Conservation (phyloP, 345 rosid genomes). For the Salix koriyanagi region DNA sequence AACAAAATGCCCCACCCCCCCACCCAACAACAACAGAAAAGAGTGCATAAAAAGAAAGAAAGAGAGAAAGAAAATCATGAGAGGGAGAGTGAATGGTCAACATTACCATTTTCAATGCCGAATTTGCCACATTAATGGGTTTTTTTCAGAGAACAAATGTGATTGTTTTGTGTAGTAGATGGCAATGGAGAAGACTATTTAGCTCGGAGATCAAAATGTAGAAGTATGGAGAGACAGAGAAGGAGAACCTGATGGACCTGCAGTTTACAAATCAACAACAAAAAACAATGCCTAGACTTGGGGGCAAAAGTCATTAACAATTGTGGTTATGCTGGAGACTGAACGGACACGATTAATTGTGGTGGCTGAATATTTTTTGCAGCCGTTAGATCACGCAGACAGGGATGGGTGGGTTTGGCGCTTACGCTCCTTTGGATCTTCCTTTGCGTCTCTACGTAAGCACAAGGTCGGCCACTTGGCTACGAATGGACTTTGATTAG, state of each 20-base stretch:
- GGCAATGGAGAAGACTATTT: not conserved
- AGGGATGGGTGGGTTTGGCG: constrained; percentile 40
- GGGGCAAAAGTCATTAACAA: constrained; percentile 28
- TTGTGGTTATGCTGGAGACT: constrained; percentile 11
- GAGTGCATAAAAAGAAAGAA: not conserved
- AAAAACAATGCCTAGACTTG: constrained; percentile 27
- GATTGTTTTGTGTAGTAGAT: not conserved
- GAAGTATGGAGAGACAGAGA: not conserved
- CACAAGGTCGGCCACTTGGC: constrained; percentile 26
- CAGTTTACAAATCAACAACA: constrained; percentile 41
- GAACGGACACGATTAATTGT: constrained; percentile 23
- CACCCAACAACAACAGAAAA: not conserved
- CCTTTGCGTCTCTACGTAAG: constrained; percentile 32
- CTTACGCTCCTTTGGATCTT: constrained; percentile 42
- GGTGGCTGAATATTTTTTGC: constrained; percentile 30
- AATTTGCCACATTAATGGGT: constrained; percentile 14
- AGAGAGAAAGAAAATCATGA: not conserved
- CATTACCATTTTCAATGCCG: constrained; percentile 9
- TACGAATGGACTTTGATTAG: constrained; percentile 8
- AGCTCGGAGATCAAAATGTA: not conserved
- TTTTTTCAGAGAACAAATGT: not conserved
- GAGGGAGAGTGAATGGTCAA: not conserved
- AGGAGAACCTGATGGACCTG: constrained; percentile 16
- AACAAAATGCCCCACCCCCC: not conserved
- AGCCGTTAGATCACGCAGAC: constrained; percentile 32